Conservation (phyloP, 169 alveolate genomes). For the Blepharisma undulans region DNA sequence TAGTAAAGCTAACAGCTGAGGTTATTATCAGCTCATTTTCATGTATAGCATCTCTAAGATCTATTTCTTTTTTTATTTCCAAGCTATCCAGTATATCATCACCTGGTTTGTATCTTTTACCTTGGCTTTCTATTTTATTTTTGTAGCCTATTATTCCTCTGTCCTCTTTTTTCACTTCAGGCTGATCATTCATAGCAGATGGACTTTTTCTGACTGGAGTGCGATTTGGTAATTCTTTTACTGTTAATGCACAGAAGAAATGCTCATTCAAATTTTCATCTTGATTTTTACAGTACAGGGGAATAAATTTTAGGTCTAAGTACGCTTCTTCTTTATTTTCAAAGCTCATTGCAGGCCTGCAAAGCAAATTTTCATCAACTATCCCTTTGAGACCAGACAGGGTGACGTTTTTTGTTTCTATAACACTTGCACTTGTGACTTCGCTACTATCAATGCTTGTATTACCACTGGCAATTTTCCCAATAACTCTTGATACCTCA, state of each 20-base stretch:
- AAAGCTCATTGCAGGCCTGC: neutral
- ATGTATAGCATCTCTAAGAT: neutral
- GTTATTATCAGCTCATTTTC: constrained; percentile 1
- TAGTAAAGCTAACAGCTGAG: constrained; percentile 10
- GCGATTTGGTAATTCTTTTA: neutral
- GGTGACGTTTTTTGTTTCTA: neutral
- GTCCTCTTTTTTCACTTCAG: neutral
- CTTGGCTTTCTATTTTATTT: neutral
- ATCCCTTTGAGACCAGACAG: constrained; percentile 6
- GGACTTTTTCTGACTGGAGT: neutral
- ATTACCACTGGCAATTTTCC: neutral
- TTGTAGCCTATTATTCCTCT: neutral
- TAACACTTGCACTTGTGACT: neutral
- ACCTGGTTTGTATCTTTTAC: neutral
- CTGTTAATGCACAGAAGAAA: constrained; percentile 15
- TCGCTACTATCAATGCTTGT: neutral
- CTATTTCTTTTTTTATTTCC: neutral
- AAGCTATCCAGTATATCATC: neutral
- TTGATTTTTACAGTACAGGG: neutral
- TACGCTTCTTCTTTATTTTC: neutral
- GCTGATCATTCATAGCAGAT: neutral
- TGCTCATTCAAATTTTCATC: neutral
- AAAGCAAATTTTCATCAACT: neutral
- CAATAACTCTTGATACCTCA: neutral
- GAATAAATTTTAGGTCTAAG: neutral